Evolutionary conservation across 2,329 filamentous ascomycete species (phyloP), one percentile per base, ranked within the genome.

Genomic region (Ceratocystis lukuohia): DNA sequence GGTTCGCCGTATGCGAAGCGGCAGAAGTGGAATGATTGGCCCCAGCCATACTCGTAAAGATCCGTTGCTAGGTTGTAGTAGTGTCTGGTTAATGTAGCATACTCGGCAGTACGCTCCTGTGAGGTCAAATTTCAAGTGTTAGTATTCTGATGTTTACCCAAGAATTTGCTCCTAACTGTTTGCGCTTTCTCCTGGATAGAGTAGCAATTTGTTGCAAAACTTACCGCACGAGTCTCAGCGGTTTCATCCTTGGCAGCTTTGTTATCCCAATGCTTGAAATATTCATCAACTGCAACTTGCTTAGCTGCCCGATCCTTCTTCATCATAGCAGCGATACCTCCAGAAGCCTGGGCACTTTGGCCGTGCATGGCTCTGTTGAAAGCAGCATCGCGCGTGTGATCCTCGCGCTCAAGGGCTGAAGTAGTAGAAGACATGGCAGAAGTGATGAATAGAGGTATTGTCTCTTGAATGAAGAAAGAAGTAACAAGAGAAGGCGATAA

Each of bases 11-110:
- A 80, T 66, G 90, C 88, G 77, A 93, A 96, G 70, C 93, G 91
- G 79, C 90, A 96, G 83, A 99, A 97, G 79, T 99, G 93, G 83
- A 99, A 99, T 62, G 88, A 93, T 73, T 91, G 87, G 69, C 90
- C 90, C 92, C 94, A 99, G 72, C 92, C 94, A 72, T 96, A 94
- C 80, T 97, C 94, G 81, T 96, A 96, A 63, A 96, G 78, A 74
- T 96, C 92, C 71, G 92, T 96, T n/a, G 90, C 91, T 62, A 96
- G 84, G 78, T 96, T 96, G 81, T 96, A 96, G 82, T 96, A 96
- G 76, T 96, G 91, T 81, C 89, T 86, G 61, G 93, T 96, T 74
- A 97, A 79, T 45, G 91, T 95, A 65, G 92, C 93, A 76, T 97
- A 97, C 78, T 96, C 89, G 68, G 87, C 88, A 73, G 87, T 85